These are phyloP conservation scores for Daldinia bambusicola DNA, from an alignment of 495 filamentous ascomycete species.

Conservation along the genomic window DNA sequence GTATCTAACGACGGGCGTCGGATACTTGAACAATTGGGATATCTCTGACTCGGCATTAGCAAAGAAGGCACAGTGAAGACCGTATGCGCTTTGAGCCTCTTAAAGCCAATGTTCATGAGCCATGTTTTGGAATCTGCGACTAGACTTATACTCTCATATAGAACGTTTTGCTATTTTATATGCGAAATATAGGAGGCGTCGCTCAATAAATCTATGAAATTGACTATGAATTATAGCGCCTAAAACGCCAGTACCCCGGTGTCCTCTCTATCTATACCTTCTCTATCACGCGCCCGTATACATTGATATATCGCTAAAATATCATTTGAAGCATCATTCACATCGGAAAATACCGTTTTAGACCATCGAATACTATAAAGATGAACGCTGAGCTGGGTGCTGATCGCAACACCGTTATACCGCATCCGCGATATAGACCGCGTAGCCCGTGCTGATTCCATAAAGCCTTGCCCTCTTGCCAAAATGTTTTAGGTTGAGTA, in stretches of 20 bases:
- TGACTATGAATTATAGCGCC: slow-evolving; percentile 31
- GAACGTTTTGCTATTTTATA: neutral
- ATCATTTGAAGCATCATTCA: slow-evolving; percentile 28
- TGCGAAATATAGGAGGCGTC: neutral
- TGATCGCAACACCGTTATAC: slow-evolving; percentile 86
- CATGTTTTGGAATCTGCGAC: neutral
- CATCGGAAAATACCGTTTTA: slow-evolving; percentile 72
- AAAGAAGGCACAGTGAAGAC: slow-evolving; percentile 28
- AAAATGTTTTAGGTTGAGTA: slow-evolving; percentile 69
- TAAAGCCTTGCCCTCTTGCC: slow-evolving; percentile 70
- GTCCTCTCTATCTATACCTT: slow-evolving; percentile 30
- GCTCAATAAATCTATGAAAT: slow-evolving; percentile 23
- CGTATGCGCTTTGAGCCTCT: neutral
- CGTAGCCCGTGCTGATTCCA: slow-evolving; percentile 84
- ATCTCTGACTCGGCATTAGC: slow-evolving; percentile 53
- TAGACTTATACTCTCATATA: slow-evolving; percentile 1
- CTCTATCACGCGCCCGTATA: slow-evolving; percentile 29
- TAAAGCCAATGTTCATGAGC: neutral
- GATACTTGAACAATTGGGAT: slow-evolving; percentile 82
- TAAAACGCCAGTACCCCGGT: slow-evolving; percentile 40
- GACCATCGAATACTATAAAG: slow-evolving; percentile 88
- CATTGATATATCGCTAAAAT: slow-evolving; percentile 20
- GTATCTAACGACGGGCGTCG: slow-evolving; percentile 76
- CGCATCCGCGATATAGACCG: slow-evolving; percentile 92
- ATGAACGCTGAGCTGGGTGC: slow-evolving; percentile 97